Evolutionary conservation across 169 alveolate species (phyloP).

Genomic region (Sarcocystis neurona): DNA sequence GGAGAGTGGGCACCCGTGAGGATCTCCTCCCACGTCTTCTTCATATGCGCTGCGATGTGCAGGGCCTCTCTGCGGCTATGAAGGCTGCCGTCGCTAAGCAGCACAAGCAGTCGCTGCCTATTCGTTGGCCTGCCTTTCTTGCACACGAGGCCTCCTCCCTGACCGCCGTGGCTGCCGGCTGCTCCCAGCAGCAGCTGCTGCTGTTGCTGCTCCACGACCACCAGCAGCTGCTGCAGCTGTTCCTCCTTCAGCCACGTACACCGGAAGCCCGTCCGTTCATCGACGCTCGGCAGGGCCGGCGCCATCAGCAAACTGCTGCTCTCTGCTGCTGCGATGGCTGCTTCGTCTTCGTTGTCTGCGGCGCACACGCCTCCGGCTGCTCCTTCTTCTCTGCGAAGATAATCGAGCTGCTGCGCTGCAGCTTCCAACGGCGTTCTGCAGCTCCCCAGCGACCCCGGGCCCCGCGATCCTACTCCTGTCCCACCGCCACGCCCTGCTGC

Average conservation of each 20-base stretch:
- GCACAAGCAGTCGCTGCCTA: constrained; percentile 15
- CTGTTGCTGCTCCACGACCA: background rate
- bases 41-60: background rate
- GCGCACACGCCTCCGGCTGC: too few species aligned
- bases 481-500: background rate
- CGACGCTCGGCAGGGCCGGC: constrained; percentile 2
- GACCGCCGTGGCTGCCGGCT: background rate
- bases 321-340: background rate
- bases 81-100: background rate
- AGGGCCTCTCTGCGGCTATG: constrained; percentile 24
- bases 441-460: background rate
- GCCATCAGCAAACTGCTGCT: background rate
- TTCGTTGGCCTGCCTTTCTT: constrained; percentile 21
- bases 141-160: background rate
- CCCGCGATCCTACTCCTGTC: background rate
- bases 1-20: too few species aligned
- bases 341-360: background rate
- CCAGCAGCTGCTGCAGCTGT: background rate
- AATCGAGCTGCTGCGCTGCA: too few species aligned
- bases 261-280: constrained; percentile 4
- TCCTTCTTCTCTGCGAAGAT: too few species aligned
- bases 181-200: background rate
- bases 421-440: too few species aligned
- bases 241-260: background rate
- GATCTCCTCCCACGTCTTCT: constrained; percentile 32